Conservation (phyloP, 306 rosid species). For the Gynostemma pentaphyllum region DNA sequence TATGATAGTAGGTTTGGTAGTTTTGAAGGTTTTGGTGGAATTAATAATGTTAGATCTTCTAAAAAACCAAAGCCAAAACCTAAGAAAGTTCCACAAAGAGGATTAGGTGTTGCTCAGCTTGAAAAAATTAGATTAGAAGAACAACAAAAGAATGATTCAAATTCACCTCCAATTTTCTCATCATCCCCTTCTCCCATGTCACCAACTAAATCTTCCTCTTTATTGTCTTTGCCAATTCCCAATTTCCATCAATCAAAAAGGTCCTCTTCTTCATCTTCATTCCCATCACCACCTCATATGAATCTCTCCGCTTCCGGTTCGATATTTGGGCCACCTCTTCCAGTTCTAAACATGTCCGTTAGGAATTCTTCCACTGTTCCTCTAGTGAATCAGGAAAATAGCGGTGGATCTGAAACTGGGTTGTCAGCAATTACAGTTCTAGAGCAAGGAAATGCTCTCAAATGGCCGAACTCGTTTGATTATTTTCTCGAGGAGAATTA, state of each 20-base stretch:
- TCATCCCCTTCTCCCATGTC: conserved; percentile 15
- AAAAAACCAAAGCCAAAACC: conserved; percentile 35
- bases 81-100: conserved; percentile 75
- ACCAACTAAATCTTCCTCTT: conserved; percentile 22
- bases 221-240: conserved; percentile 20
- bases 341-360: conserved; percentile 21
- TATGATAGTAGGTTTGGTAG: conserved; percentile 16
- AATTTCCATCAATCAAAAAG: conserved; percentile 24
- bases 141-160: conserved; percentile 35
- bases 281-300: conserved; percentile 18
- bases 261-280: conserved; percentile 18
- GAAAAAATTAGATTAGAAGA: conserved; percentile 75
- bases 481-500: conserved; percentile 27
- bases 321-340: conserved; percentile 24
- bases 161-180: conserved; percentile 18
- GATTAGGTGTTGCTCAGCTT: conserved; percentile 89
- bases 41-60: conserved; percentile 19
- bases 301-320: conserved; percentile 23
- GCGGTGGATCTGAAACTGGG: conserved; percentile 25
- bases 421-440: conserved; percentile 16
- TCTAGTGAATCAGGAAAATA: conserved; percentile 18
- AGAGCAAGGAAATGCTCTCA: conserved; percentile 25
- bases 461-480: conserved; percentile 30
- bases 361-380: conserved; percentile 25
- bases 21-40: conserved; percentile 6